Conservation (phyloP, 106 monocot genomes). For the Dendrobium nobile region DNA sequence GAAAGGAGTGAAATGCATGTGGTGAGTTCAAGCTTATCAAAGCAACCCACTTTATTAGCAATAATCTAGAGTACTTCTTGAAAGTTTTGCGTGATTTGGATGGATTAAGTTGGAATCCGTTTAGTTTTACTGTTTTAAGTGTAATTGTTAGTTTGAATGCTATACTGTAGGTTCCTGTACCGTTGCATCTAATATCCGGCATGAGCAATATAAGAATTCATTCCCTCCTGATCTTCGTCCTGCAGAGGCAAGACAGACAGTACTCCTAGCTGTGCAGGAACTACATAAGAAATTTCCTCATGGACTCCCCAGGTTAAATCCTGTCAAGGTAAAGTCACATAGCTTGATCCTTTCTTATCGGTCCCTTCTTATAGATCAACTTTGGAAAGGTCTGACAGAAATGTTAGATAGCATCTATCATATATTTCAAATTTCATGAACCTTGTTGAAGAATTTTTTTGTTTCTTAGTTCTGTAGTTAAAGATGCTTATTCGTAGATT, state of each 20-base stretch:
- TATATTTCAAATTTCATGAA: neutral
- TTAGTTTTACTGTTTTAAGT: neutral
- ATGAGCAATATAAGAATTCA: constrained; percentile 82
- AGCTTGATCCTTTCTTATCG: neutral
- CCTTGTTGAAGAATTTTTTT: constrained; percentile 1
- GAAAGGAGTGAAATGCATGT: constrained; percentile 99
- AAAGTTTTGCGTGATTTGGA: constrained; percentile 8
- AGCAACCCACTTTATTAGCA: constrained; percentile 22
- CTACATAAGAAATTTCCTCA: constrained; percentile 66
- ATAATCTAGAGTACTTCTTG: constrained; percentile 25
- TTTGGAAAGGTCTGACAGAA: neutral
- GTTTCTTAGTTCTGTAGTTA: neutral
- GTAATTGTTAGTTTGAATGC: neutral
- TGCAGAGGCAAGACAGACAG: constrained; percentile 81
- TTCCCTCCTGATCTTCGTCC: constrained; percentile 89
- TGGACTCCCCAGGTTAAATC: constrained; percentile 85
- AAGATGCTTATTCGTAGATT: neutral
- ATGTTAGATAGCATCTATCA: neutral
- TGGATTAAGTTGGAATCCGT: constrained; percentile 5
- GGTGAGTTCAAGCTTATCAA: constrained; percentile 76
- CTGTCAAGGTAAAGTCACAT: constrained; percentile 66
- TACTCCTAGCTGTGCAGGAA: constrained; percentile 84
- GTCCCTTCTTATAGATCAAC: neutral
- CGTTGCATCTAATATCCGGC: constrained; percentile 65
- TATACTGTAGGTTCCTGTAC: constrained; percentile 76